These are phyloP conservation scores for Apiospora hydei DNA, from an alignment of 2,329 filamentous ascomycete genomes.

Conservation along the genomic window DNA sequence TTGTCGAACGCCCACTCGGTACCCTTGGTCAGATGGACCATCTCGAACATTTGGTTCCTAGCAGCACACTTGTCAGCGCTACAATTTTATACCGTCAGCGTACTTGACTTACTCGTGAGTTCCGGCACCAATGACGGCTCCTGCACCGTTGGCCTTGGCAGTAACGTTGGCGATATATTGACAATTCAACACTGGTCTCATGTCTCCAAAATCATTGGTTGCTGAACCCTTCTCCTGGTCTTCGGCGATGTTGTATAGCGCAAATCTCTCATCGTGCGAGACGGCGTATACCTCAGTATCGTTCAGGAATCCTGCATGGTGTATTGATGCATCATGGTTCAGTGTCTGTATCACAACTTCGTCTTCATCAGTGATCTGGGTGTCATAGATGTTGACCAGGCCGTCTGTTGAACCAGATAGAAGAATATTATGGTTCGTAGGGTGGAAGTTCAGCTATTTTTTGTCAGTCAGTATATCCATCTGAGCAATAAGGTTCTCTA, in stretches of 20 bases:
- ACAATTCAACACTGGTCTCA: conserved; percentile 69
- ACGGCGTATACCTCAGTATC: conserved; percentile 72
- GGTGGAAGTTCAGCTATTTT: conserved; percentile 67
- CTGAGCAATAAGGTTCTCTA: neutral
- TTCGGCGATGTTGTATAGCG: conserved; percentile 74
- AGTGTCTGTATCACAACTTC: conserved; percentile 80
- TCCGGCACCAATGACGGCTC: conserved; percentile 70
- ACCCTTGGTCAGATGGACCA: conserved; percentile 65
- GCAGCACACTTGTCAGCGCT: conserved; percentile 15
- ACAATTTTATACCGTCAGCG: neutral
- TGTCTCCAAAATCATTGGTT: conserved; percentile 69
- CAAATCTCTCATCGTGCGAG: conserved; percentile 80
- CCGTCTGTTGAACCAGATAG: conserved; percentile 83
- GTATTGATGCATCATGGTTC: conserved; percentile 78
- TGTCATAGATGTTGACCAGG: conserved; percentile 79
- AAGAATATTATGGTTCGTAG: conserved; percentile 64
- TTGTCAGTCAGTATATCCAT: conserved; percentile 31
- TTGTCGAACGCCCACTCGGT: conserved; percentile 61
- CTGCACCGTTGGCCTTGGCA: conserved; percentile 63
- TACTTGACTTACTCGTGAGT: conserved; percentile 65
- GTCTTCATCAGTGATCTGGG: conserved; percentile 74
- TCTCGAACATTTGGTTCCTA: conserved; percentile 64
- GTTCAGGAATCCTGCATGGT: conserved; percentile 76
- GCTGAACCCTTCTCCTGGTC: conserved; percentile 66
- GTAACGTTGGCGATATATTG: conserved; percentile 77